Evolutionary conservation across 352 stramenopile species (phyloP).

Genomic region (Phytophthora tentaculata): DNA sequence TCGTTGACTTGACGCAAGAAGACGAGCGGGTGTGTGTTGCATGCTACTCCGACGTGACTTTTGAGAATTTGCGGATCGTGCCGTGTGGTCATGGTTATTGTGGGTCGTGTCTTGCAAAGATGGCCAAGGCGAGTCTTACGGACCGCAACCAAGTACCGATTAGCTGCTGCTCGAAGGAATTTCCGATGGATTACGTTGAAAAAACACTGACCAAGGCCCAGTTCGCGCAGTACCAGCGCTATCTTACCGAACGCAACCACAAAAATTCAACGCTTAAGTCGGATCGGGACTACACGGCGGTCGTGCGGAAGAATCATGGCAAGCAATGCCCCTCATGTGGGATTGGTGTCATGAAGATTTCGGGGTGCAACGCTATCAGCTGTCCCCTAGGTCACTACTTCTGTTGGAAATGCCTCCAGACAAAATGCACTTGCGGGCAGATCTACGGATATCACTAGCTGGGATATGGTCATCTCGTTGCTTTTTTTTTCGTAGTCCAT

Average conservation of each 20-base stretch:
- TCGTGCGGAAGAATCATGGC: conserved; percentile 36
- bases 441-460: conserved; percentile 3
- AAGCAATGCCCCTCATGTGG: conserved; percentile 69
- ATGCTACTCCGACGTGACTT: conserved; percentile 26
- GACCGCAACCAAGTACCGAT: conserved; percentile 42
- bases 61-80: conserved; percentile 16
- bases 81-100: conserved; percentile 55
- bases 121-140: conserved; percentile 43
- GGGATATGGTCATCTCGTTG: not conserved
- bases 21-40: conserved; percentile 28
- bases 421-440: conserved; percentile 31
- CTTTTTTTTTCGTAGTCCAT: not conserved
- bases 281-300: conserved; percentile 54
- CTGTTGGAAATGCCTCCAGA: conserved; percentile 43
- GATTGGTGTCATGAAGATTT: conserved; percentile 58
- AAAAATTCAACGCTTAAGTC: conserved; percentile 43
- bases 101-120: conserved; percentile 37
- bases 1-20: conserved; percentile 4
- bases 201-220: conserved; percentile 19
- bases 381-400: conserved; percentile 48
- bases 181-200: conserved; percentile 45
- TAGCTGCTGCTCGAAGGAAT: conserved; percentile 48
- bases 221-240: conserved; percentile 36
- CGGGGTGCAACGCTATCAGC: conserved; percentile 51
- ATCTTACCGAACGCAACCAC: conserved; percentile 51